Evolutionary conservation across 75 land plant species (phyloP).

Genomic region (Pinus albicaulis): DNA sequence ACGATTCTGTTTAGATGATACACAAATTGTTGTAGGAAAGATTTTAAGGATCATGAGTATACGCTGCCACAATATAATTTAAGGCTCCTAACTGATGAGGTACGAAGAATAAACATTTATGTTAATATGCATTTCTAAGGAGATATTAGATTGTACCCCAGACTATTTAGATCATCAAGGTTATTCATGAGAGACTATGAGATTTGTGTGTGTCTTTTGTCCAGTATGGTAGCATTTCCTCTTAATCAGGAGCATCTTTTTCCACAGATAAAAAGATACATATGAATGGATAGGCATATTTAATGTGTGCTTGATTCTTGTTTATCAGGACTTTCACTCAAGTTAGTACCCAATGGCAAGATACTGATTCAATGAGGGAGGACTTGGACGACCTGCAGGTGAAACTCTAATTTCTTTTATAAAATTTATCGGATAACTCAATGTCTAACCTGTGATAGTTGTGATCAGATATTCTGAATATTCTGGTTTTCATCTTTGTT

Average conservation of each 20-base stretch:
- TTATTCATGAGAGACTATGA: too few species aligned
- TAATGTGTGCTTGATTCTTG: not conserved
- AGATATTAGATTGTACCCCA: not conserved
- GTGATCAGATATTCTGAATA: not conserved
- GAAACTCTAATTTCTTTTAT: not conserved
- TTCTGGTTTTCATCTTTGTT: not conserved
- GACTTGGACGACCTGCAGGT: constrained; percentile 99
- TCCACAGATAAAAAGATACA: too few species aligned
- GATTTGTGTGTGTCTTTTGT: too few species aligned
- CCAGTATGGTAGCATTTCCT: not conserved
- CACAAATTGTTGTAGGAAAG: not conserved
- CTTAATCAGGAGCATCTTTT: too few species aligned
- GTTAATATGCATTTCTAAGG: not conserved
- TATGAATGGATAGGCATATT: constrained; percentile 3
- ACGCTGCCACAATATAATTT: not conserved
- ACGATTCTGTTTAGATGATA: not conserved
- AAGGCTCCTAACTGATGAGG: not conserved
- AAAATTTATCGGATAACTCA: not conserved
- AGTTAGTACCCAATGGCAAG: constrained; percentile 96
- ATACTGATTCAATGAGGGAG: constrained; percentile 98
- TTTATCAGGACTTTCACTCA: constrained; percentile 93
- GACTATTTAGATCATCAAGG: too few species aligned
- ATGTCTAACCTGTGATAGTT: not conserved
- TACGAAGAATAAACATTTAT: too few species aligned
- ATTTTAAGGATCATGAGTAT: too few species aligned